These are phyloP conservation scores for Pezicula radicicola DNA, from an alignment of 2,329 filamentous ascomycete genomes.

Conservation along the genomic window DNA sequence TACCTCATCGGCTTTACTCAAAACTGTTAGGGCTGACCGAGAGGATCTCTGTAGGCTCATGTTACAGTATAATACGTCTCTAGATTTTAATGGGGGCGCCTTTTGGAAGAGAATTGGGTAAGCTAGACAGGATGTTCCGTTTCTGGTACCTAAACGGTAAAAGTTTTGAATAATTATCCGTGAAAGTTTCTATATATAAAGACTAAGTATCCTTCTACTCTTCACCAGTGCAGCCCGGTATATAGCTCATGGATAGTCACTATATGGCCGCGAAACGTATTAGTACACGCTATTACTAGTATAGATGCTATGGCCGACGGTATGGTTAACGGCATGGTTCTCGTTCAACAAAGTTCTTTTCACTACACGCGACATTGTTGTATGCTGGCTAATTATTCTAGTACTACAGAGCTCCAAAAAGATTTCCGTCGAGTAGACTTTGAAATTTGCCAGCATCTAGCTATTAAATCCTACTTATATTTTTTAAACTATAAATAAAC, in stretches of 20 bases:
- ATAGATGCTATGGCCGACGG: slow-evolving; percentile 84
- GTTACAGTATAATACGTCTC: slow-evolving; percentile 9
- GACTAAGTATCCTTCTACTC: too few relatives aligned
- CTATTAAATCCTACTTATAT: slow-evolving; percentile 93
- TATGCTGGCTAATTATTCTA: slow-evolving; percentile 72
- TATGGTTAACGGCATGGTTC: slow-evolving; percentile 56
- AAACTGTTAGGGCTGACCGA: slow-evolving; percentile 8
- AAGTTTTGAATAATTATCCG: too few relatives aligned
- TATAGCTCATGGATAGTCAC: slow-evolving; percentile 62
- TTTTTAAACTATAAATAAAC: too few relatives aligned
- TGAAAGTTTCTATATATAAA: too few relatives aligned
- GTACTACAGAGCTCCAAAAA: slow-evolving; percentile 40
- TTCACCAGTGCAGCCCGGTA: slow-evolving; percentile 94
- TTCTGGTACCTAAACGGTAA: too few relatives aligned
- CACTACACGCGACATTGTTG: slow-evolving; percentile 75
- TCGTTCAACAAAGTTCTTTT: slow-evolving; percentile 87
- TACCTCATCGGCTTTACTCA: slow-evolving; percentile 10
- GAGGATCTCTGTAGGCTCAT: slow-evolving; percentile 9
- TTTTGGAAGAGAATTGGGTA: too few relatives aligned
- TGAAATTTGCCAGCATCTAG: slow-evolving; percentile 85
- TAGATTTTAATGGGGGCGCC: slow-evolving; percentile 10
- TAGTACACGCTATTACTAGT: slow-evolving; percentile 93
- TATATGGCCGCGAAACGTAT: slow-evolving; percentile 90
- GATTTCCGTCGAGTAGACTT: slow-evolving; percentile 46
- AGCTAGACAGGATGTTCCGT: too few relatives aligned